These are phyloP conservation scores for Apiospora marii DNA, from an alignment of 2,329 filamentous ascomycete species.

Conservation along the genomic window DNA sequence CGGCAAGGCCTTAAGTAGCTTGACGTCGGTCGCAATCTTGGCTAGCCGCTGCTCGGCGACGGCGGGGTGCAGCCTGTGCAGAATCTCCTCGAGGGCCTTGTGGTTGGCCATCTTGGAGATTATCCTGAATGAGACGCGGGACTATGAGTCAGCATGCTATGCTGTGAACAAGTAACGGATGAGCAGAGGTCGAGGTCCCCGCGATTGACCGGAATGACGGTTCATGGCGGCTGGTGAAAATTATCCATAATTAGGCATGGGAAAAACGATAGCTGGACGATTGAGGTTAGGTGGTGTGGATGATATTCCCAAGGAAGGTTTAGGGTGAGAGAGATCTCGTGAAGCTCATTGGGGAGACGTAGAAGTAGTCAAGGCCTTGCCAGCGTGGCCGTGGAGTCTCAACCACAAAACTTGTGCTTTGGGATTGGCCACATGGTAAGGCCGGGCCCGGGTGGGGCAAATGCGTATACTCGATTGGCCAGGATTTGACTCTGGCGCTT, in stretches of 20 bases:
- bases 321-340: not conserved
- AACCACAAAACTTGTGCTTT: not conserved
- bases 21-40: not conserved
- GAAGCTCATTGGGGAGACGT: not conserved
- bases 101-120: not conserved
- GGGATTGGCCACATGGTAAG: not conserved
- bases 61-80: not conserved
- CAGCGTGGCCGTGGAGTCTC: slow-evolving; percentile 4
- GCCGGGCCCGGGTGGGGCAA: not conserved
- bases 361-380: not conserved
- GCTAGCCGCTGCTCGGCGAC: not conserved
- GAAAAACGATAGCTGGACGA: not conserved
- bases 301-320: not conserved
- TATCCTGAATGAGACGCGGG: not conserved
- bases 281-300: slow-evolving; percentile 1
- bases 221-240: not conserved
- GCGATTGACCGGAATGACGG: not conserved
- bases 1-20: not conserved
- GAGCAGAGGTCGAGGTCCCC: not conserved
- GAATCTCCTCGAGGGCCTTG: not conserved
- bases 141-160: not conserved
- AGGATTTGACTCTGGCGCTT: not conserved
- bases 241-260: not conserved
- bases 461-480: not conserved
- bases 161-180: not conserved